A percentile compares a stretch with the other conserved stretches of the same genome.
Conservation (phyloP, 1,284 basidiomycete species). For the Leccinum angustisporum region DNA sequence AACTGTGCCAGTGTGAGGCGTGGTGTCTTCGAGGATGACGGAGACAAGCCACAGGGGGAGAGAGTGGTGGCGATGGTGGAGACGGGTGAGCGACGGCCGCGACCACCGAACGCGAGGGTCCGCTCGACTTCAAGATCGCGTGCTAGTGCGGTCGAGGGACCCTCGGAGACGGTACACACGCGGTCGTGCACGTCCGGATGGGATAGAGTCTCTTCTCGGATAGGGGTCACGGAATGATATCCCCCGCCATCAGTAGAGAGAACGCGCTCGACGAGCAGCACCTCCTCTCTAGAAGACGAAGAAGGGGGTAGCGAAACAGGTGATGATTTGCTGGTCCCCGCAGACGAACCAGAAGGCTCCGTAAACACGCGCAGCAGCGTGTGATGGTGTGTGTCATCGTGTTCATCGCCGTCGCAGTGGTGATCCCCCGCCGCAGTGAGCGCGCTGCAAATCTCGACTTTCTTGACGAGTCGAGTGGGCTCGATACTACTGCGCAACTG, state of each 20-base stretch:
- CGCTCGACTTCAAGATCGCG: background rate
- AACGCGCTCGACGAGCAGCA: constrained; percentile 18
- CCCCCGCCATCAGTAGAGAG: constrained; percentile 5
- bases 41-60: background rate
- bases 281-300: background rate
- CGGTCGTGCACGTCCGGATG: background rate
- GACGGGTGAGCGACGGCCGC: background rate
- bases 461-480: constrained; percentile 5
- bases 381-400: constrained; percentile 4
- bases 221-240: background rate
- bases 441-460: constrained; percentile 17
- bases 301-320: background rate
- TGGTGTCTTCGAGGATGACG: background rate
- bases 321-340: background rate
- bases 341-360: background rate
- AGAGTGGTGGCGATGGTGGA: background rate
- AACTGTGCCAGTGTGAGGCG: constrained; percentile 4
- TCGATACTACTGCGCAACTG: background rate
- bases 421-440: background rate
- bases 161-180: background rate
- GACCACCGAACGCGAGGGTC: background rate
- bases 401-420: background rate
- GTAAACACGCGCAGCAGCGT: constrained; percentile 9
- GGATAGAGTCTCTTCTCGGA: background rate
- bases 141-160: background rate